Conservation (phyloP, 2,329 filamentous ascomycete species). For the Hypomyces perniciosus region DNA sequence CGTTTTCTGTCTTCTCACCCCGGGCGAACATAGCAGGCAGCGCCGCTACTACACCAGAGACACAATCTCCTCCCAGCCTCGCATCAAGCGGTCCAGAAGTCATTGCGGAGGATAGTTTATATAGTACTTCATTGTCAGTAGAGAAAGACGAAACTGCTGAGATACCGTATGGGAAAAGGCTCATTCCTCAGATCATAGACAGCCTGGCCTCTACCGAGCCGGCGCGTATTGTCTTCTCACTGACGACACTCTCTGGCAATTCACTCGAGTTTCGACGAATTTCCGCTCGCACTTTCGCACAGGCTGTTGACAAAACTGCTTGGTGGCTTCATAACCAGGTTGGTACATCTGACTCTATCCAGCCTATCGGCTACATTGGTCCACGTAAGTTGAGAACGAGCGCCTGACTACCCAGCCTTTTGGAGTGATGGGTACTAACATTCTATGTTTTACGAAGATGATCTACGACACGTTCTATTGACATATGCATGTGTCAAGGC, state of each 20-base stretch:
- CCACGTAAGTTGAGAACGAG: constrained; percentile 22
- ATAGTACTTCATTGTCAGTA: too few species aligned
- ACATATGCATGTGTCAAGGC: constrained; percentile 29
- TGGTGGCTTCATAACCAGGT: constrained; percentile 24
- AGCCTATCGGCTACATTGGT: constrained; percentile 26
- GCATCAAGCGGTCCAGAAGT: too few species aligned
- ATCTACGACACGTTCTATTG: constrained; percentile 25
- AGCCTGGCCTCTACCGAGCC: constrained; percentile 21
- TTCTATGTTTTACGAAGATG: constrained; percentile 18
- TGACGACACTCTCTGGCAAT: constrained; percentile 14
- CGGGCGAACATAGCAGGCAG: too few species aligned
- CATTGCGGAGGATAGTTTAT: too few species aligned
- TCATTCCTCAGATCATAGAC: constrained; percentile 26
- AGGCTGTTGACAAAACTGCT: constrained; percentile 25
- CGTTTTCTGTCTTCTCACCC: too few species aligned
- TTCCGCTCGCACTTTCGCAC: constrained; percentile 20
- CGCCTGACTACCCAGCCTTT: too few species aligned
- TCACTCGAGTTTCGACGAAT: constrained; percentile 18
- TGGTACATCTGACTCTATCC: constrained; percentile 14
- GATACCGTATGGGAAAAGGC: constrained; percentile 18
- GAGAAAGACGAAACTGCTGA: too few species aligned
- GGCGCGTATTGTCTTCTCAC: constrained; percentile 20
- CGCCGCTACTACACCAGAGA: too few species aligned
- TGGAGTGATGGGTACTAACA: background rate
- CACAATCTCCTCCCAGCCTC: too few species aligned